phyloP scores from a whole-genome alignment of 2,329 filamentous ascomycete genomes.

The Sporothrix variecibatus region DNA sequence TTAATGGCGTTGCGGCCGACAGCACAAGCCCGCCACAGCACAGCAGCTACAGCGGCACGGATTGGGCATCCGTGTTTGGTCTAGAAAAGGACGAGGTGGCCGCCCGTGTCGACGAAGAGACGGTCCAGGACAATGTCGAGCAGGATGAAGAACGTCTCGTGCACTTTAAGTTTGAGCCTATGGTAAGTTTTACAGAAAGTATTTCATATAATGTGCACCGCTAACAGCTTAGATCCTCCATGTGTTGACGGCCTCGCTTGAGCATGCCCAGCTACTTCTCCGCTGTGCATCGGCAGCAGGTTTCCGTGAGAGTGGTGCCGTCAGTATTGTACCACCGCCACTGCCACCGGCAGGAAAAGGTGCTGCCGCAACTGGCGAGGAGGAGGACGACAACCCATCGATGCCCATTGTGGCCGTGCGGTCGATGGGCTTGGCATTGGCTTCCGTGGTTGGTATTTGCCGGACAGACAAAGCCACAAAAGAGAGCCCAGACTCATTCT shows the following conservation, averaged over 20 bases:
- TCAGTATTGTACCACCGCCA: conserved; percentile 55
- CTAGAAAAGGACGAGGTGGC: conserved; percentile 41
- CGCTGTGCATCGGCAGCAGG: conserved; percentile 76
- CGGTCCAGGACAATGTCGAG: conserved; percentile 28
- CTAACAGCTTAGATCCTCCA: conserved; percentile 73
- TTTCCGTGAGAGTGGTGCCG: conserved; percentile 85
- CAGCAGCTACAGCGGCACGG: conserved; percentile 24
- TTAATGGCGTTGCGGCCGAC: conserved; percentile 31
- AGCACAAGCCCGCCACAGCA: conserved; percentile 32
- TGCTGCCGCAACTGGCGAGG: background rate
- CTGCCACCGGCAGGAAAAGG: background rate
- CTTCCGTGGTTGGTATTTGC: conserved; percentile 72
- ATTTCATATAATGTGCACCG: too few species aligned
- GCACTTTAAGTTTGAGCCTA: conserved; percentile 91
- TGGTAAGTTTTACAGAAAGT: conserved; percentile 61
- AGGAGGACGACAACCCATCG: conserved; percentile 38
- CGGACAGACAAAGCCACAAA: background rate
- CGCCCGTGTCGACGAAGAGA: conserved; percentile 19
- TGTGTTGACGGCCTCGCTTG: conserved; percentile 72
- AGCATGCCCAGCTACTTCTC: conserved; percentile 74
- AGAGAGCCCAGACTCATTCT: conserved; percentile 8
- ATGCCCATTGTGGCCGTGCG: conserved; percentile 81
- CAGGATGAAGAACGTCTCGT: conserved; percentile 48
- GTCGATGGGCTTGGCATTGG: conserved; percentile 78
- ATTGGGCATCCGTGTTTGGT: conserved; percentile 43